Evolutionary conservation across 2,329 filamentous ascomycete genomes (phyloP).

Genomic region (Aspergillus versicolor): DNA sequence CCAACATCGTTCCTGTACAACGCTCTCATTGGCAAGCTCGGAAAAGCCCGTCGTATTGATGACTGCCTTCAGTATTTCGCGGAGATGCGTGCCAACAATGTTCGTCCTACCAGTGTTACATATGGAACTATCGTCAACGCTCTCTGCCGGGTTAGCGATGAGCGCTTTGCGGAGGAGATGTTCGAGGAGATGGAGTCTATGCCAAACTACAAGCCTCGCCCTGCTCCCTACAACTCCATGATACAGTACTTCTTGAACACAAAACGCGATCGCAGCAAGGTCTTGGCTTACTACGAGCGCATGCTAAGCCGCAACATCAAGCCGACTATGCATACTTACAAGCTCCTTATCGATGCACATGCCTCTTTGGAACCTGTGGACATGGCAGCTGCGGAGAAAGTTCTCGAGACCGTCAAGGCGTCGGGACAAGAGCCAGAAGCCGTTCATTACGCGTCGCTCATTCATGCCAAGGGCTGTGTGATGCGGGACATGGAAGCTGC

Average conservation of each 20-base stretch:
- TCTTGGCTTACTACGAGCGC: slow-evolving; percentile 89
- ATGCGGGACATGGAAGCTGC: slow-evolving; percentile 87
- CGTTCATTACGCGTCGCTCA: slow-evolving; percentile 92
- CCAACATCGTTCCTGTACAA: slow-evolving; percentile 98
- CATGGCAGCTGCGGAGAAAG: slow-evolving; percentile 80
- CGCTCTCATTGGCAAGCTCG: slow-evolving; percentile 94
- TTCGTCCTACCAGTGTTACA: slow-evolving; percentile 94
- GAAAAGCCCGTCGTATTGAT: slow-evolving; percentile 95
- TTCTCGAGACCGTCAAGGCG: slow-evolving; percentile 74
- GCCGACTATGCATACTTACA: slow-evolving; percentile 94
- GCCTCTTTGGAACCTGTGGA: slow-evolving; percentile 90
- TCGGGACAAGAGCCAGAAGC: slow-evolving; percentile 78
- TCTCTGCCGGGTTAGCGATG: slow-evolving; percentile 92
- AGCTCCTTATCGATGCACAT: slow-evolving; percentile 92
- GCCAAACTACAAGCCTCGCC: slow-evolving; percentile 97
- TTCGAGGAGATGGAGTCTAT: slow-evolving; percentile 99
- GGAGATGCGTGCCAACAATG: slow-evolving; percentile 90
- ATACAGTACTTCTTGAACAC: slow-evolving; percentile 99
- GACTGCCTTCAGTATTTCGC: slow-evolving; percentile 98
- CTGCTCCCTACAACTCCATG: slow-evolving; percentile 97
- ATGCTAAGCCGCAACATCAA: slow-evolving; percentile 86
- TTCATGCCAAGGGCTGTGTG: slow-evolving; percentile 93
- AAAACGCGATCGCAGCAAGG: slow-evolving; percentile 93
- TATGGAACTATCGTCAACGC: slow-evolving; percentile 99
- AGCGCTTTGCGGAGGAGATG: slow-evolving; percentile 95